Evolutionary conservation across 108 stramenopile genomes (phyloP).

Genomic region (Conticribra guillardii): DNA sequence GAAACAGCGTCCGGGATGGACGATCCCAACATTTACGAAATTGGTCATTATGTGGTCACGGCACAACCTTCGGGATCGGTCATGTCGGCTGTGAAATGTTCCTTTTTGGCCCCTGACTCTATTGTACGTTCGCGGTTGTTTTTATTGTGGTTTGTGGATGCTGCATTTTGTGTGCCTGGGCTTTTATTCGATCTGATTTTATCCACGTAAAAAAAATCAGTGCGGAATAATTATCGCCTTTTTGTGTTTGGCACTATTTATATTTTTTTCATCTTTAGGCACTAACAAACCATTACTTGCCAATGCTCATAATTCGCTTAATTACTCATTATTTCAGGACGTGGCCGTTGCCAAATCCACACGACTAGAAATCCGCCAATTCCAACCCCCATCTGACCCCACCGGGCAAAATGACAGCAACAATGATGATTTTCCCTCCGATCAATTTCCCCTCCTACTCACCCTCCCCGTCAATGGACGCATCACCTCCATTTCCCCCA

Average conservation of each 20-base stretch:
- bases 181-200: no score
- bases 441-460: constrained; percentile 66
- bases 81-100: constrained; percentile 56
- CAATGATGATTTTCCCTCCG: constrained; percentile 19
- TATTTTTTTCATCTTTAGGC: background rate
- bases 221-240: no score
- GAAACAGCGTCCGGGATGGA: background rate
- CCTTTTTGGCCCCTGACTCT: constrained; percentile 56
- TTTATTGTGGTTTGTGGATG: background rate
- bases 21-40: constrained; percentile 40
- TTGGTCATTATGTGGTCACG: constrained; percentile 83
- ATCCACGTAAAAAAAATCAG: no score
- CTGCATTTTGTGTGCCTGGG: background rate
- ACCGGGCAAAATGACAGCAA: background rate
- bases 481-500: constrained; percentile 53
- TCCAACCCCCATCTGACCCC: constrained; percentile 9
- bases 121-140: background rate
- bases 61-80: constrained; percentile 77
- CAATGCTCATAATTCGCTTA: background rate
- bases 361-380: constrained; percentile 69
- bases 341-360: constrained; percentile 75
- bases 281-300: background rate
- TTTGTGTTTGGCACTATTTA: no score
- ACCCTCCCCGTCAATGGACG: constrained; percentile 77
- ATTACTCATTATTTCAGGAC: constrained; percentile 43